A percentile compares a stretch with the other conserved stretches of the same genome.
phyloP scores from a whole-genome alignment of 2,329 filamentous ascomycete species.

The Cercospora berteroae region DNA sequence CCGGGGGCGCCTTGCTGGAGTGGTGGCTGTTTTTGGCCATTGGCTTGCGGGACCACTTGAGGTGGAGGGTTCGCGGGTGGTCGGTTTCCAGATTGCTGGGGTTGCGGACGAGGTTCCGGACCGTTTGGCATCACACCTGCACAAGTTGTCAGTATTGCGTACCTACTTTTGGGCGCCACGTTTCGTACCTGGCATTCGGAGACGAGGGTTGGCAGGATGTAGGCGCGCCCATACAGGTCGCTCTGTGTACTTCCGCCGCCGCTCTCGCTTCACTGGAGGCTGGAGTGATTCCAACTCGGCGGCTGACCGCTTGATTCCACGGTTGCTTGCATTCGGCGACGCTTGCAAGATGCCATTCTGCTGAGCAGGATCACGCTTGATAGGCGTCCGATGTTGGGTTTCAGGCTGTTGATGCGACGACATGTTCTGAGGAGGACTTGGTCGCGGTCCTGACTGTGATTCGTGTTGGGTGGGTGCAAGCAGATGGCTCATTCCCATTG shows the following conservation, averaged over 20 bases:
- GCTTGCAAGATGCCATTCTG: slow-evolving; percentile 3
- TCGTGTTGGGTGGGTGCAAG: slow-evolving; percentile 30
- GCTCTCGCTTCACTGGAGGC: slow-evolving; percentile 32
- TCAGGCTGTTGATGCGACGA: slow-evolving; percentile 8
- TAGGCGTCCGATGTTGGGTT: neutral
- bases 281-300: slow-evolving; percentile 21
- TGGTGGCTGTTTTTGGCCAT: slow-evolving; percentile 6
- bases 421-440: slow-evolving; percentile 11
- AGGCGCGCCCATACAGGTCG: slow-evolving; percentile 39
- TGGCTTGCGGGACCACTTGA: slow-evolving; percentile 11
- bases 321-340: slow-evolving; percentile 8
- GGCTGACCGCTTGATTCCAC: slow-evolving; percentile 23
- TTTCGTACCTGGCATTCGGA: slow-evolving; percentile 3
- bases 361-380: neutral
- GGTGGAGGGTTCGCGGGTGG: neutral
- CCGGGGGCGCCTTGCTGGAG: slow-evolving; percentile 5
- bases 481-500: slow-evolving; percentile 35
- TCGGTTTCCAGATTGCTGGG: slow-evolving; percentile 2
- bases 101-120: slow-evolving; percentile 6
- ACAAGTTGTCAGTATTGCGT: neutral
- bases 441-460: slow-evolving; percentile 2
- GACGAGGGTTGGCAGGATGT: slow-evolving; percentile 31
- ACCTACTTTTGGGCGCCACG: neutral
- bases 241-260: slow-evolving; percentile 31
- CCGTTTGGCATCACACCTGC: slow-evolving; percentile 13